Evolutionary conservation across 257 asterid species (phyloP), one percentile per base, ranked within the genome.

Genomic region (Solanum raphanifolium): DNA sequence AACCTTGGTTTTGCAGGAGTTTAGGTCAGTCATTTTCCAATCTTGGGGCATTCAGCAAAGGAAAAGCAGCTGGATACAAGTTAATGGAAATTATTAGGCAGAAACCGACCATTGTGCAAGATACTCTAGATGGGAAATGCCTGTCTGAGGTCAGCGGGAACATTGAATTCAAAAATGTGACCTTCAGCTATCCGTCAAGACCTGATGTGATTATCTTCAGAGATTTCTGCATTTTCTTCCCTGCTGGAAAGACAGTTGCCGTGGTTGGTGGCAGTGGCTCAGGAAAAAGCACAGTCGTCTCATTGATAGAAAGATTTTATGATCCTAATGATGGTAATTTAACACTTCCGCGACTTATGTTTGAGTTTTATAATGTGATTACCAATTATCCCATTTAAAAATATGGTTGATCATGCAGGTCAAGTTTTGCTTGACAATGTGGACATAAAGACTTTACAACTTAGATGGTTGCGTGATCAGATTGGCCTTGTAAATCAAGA

Each of bases 201-300:
- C 99, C 99, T 25, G 99, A 97, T 91, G 99, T 97, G 66, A 86
- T 96, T 85, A 94, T 97, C 91, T 97, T 97, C 87, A 83, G 98
- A 91, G 95, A 95, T 87, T 97, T 97, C 89, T 95, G 98, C 85
- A 95, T 97, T 88, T 94, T 94, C 93, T 96, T 97, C 89, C 99
- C 99, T 13, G 99, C 99, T 23, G 99, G 99, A 66, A 97, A 96
- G 89, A 97, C 99, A 0, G 94, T 95, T 68, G 99, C 99, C 6
- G 99, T 97, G 34, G 99, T 97, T 38, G 99, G 99, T 52, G 99
- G 99, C 66, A 97, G 98, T 84, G 99, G 99, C 84, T 97, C 99
- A 0, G 99, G 99, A 73, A 97, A 97, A 93, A 97, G 99, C 93
- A 97, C 99, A 0, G 98, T 97, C 9, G 98, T 97, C 86, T 96